Evolutionary conservation across 192 early-diverging fungal genomes (phyloP).

Genomic region (Dimargaris verticillata): DNA sequence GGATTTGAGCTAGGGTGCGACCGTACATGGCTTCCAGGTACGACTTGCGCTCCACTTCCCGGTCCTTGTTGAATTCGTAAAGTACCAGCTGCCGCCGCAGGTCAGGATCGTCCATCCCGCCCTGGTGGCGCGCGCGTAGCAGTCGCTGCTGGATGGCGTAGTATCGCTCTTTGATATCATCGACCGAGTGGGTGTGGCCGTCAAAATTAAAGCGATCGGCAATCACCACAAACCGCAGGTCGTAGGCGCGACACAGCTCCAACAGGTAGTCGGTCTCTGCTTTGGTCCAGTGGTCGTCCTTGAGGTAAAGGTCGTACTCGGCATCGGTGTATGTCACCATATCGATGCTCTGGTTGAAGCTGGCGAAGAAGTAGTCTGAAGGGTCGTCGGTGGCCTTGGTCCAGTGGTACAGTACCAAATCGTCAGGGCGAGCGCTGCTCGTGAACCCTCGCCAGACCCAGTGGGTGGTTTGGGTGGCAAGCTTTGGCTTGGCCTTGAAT

Average conservation of each 20-base stretch:
- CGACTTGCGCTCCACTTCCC: slow-evolving; percentile 69
- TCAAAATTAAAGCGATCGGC: slow-evolving; percentile 60
- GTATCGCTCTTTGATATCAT: slow-evolving; percentile 82
- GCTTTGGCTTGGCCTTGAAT: slow-evolving; percentile 56
- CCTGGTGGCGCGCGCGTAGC: slow-evolving; percentile 31
- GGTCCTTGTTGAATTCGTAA: slow-evolving; percentile 32
- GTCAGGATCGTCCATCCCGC: slow-evolving; percentile 22
- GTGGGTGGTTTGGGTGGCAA: slow-evolving; percentile 37
- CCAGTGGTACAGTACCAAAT: slow-evolving; percentile 65
- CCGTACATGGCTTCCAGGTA: slow-evolving; percentile 51
- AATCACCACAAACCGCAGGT: slow-evolving; percentile 74
- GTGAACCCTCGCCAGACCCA: slow-evolving; percentile 55
- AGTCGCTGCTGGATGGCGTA: slow-evolving; percentile 50
- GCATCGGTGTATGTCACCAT: slow-evolving; percentile 59
- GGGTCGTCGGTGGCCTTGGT: slow-evolving; percentile 48
- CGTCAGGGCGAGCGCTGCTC: slow-evolving; percentile 61
- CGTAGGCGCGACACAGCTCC: slow-evolving; percentile 49
- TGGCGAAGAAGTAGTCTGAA: slow-evolving; percentile 55
- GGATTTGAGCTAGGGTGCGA: slow-evolving; percentile 60
- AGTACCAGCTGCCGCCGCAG: slow-evolving; percentile 27
- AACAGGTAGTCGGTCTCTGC: slow-evolving; percentile 78
- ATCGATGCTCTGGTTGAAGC: slow-evolving; percentile 56
- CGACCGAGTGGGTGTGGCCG: slow-evolving; percentile 14
- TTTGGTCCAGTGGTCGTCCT: slow-evolving; percentile 59
- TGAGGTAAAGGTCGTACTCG: slow-evolving; percentile 63